Evolutionary conservation across 371 early-diverging fungal species (phyloP).

Genomic region (Mortierella sp.): DNA sequence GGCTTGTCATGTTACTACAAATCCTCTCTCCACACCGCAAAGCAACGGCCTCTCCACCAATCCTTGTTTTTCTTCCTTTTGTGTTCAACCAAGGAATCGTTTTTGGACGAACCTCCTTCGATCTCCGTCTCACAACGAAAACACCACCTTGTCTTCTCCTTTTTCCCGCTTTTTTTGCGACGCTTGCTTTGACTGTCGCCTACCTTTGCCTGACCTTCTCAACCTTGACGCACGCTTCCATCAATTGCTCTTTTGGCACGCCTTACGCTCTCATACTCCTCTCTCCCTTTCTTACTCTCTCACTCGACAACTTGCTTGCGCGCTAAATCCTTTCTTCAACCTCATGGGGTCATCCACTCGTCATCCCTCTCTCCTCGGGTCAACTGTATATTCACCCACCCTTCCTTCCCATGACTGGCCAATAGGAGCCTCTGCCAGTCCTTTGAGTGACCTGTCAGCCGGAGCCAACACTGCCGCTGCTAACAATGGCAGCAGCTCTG

Average conservation of each 20-base stretch:
- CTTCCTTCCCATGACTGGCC: not conserved
- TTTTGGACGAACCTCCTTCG: not conserved
- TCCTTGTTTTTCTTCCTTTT: slow-evolving; percentile 15
- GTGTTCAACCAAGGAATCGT: not conserved
- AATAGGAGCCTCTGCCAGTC: slow-evolving; percentile 45
- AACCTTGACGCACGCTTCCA: slow-evolving; percentile 11
- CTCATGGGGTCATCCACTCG: not conserved
- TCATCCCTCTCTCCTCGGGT: not conserved
- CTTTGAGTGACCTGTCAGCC: slow-evolving; percentile 49
- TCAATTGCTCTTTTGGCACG: not conserved
- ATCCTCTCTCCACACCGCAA: not conserved
- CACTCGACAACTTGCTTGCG: not conserved
- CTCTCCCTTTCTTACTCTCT: not conserved
- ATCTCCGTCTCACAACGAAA: not conserved
- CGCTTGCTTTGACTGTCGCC: not conserved
- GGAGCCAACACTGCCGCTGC: slow-evolving; percentile 34
- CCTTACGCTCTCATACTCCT: not conserved
- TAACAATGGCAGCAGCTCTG: slow-evolving; percentile 20
- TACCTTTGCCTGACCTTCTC: not conserved
- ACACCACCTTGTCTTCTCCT: not conserved
- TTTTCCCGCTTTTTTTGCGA: slow-evolving; percentile 9
- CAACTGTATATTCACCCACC: slow-evolving; percentile 5
- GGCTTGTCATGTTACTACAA: not conserved
- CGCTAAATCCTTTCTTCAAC: not conserved
- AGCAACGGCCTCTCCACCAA: not conserved